Conservation (phyloP, 805 yeast genomes). For the Maudiozyma bulderi region DNA sequence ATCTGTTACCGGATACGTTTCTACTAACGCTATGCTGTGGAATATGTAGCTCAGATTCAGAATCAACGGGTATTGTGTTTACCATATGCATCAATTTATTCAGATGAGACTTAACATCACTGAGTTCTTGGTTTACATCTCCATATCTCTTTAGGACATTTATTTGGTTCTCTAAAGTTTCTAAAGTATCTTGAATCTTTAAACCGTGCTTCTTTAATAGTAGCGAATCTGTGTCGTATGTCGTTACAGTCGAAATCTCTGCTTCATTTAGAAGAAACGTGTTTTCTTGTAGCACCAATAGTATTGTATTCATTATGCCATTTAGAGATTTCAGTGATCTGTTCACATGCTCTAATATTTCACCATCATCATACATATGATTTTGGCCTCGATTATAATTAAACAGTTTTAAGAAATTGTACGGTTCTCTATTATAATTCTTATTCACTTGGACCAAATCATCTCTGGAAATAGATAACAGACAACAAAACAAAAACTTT, state of each 20-base stretch:
- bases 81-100: background rate
- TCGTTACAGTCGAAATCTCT: too few relatives aligned
- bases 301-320: background rate
- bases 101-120: background rate
- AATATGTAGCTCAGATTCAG: background rate
- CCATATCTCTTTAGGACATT: background rate
- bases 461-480: conserved; percentile 26
- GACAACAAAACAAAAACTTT: conserved; percentile 35
- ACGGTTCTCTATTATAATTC: too few relatives aligned
- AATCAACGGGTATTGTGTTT: background rate
- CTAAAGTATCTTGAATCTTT: background rate
- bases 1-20: background rate
- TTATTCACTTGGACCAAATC: background rate
- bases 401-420: too few relatives aligned
- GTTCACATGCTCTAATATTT: background rate
- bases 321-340: background rate
- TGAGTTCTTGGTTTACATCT: background rate
- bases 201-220: background rate
- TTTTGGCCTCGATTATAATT: too few relatives aligned
- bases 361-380: background rate
- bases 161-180: background rate
- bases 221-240: too few relatives aligned
- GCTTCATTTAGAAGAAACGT: background rate
- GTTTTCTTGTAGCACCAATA: background rate
- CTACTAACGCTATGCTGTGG: background rate